Conservation (phyloP, 2,329 filamentous ascomycete species). For the Calonectria pauciramosa region DNA sequence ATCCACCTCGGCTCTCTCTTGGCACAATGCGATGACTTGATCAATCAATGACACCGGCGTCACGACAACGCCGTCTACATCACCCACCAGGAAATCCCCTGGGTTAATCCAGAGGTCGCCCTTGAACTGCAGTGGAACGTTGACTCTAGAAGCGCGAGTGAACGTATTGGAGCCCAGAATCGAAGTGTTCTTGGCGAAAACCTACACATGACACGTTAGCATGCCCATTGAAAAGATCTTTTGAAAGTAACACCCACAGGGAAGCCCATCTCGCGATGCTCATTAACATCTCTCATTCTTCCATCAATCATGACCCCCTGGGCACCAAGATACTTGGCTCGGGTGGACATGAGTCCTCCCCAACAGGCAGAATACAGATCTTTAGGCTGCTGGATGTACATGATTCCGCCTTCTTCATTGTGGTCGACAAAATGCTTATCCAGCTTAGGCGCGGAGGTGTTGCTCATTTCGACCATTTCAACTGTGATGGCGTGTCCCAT, state of each 20-base stretch:
- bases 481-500: slow-evolving; percentile 48
- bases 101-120: slow-evolving; percentile 48
- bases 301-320: slow-evolving; percentile 47
- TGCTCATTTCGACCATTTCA: slow-evolving; percentile 45
- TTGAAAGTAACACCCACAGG: slow-evolving; percentile 1
- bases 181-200: slow-evolving; percentile 46
- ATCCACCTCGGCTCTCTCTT: slow-evolving; percentile 46
- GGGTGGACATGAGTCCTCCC: slow-evolving; percentile 48
- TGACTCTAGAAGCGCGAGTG: slow-evolving; percentile 44
- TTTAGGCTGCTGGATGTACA: slow-evolving; percentile 49
- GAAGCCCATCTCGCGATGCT: slow-evolving; percentile 42
- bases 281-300: slow-evolving; percentile 46
- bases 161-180: slow-evolving; percentile 49
- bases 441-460: slow-evolving; percentile 42
- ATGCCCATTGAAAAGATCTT: background rate
- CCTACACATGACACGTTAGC: slow-evolving; percentile 23
- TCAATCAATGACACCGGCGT: slow-evolving; percentile 40
- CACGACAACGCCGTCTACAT: slow-evolving; percentile 48
- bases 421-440: slow-evolving; percentile 47
- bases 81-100: slow-evolving; percentile 46
- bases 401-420: slow-evolving; percentile 39
- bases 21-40: slow-evolving; percentile 44
- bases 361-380: slow-evolving; percentile 45
- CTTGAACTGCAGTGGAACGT: slow-evolving; percentile 46
- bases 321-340: slow-evolving; percentile 45